These are phyloP conservation scores for Diaporthe citriasiana DNA, from an alignment of 2,329 filamentous ascomycete species.

Conservation along the genomic window DNA sequence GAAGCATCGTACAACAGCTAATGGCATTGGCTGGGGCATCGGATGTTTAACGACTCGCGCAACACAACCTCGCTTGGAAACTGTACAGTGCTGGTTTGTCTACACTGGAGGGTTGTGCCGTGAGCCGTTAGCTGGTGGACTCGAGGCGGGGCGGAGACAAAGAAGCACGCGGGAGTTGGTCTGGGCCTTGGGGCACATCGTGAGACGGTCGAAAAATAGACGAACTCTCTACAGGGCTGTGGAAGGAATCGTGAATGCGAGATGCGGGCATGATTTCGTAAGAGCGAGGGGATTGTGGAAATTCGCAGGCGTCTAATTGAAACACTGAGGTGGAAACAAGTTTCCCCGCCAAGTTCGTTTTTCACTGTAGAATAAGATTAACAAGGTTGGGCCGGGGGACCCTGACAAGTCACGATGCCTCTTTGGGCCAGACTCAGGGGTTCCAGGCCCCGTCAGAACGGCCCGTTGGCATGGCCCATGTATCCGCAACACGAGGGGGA, in stretches of 20 bases:
- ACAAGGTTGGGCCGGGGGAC: slow-evolving; percentile 25
- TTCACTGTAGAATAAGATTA: slow-evolving; percentile 2
- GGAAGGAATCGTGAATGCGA: not conserved
- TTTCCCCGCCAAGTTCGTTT: slow-evolving; percentile 33
- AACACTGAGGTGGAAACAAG: slow-evolving; percentile 35
- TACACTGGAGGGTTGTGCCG: not conserved
- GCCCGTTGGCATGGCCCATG: slow-evolving; percentile 27
- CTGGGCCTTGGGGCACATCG: not conserved
- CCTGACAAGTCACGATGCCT: slow-evolving; percentile 18
- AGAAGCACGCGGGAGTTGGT: not conserved
- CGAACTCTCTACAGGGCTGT: not conserved
- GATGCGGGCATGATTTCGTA: not conserved
- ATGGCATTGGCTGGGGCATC: not conserved
- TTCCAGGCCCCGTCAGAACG: slow-evolving; percentile 11
- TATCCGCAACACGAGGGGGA: slow-evolving; percentile 35
- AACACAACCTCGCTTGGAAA: slow-evolving; percentile 22
- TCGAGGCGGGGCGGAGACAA: not conserved
- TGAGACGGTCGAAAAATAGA: not conserved
- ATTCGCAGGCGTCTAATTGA: slow-evolving; percentile 35
- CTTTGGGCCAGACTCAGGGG: slow-evolving; percentile 32
- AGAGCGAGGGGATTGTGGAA: slow-evolving; percentile 20
- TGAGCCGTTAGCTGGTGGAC: not conserved
- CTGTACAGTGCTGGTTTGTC: not conserved
- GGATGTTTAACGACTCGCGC: slow-evolving; percentile 8
- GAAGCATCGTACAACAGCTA: not conserved